These are phyloP conservation scores for Nidularia pulvinata DNA, from an alignment of 768 basidiomycete species.

Conservation along the genomic window DNA sequence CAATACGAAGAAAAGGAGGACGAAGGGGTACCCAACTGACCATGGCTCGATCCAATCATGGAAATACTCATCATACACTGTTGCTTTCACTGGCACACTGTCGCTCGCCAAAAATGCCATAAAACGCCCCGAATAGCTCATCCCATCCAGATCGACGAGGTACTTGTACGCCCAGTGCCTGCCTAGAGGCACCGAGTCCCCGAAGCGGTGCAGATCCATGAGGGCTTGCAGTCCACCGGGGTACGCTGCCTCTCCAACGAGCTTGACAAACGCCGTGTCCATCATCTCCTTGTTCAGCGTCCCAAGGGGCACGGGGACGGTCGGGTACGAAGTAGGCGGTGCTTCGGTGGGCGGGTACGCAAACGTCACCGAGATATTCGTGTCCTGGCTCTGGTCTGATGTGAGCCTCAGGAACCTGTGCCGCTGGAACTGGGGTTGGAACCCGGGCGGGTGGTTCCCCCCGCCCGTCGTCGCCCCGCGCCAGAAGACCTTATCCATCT, in stretches of 20 bases:
- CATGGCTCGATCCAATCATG: conserved; percentile 94
- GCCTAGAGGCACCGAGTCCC: conserved; percentile 77
- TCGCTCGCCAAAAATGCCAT: conserved; percentile 85
- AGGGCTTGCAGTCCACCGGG: conserved; percentile 75
- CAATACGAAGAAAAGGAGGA: background rate
- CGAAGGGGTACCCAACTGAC: conserved; percentile 15
- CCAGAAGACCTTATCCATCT: conserved; percentile 91
- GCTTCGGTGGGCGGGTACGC: conserved; percentile 51
- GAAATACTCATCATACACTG: conserved; percentile 91
- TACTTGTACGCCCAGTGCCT: conserved; percentile 95
- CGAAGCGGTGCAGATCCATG: conserved; percentile 64
- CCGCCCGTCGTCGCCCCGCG: conserved; percentile 96
- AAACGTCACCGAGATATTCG: conserved; percentile 46
- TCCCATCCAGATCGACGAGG: conserved; percentile 90
- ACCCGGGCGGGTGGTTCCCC: conserved; percentile 85
- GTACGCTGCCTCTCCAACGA: conserved; percentile 68
- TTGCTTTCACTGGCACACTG: conserved; percentile 88
- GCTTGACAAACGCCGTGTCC: conserved; percentile 86
- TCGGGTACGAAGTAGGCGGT: conserved; percentile 62
- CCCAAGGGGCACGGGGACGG: conserved; percentile 44
- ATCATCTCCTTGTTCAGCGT: conserved; percentile 78
- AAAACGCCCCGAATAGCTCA: conserved; percentile 93
- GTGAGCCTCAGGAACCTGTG: conserved; percentile 47
- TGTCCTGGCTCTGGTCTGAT: too few species aligned
- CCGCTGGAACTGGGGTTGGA: conserved; percentile 80